A percentile compares a stretch with the other conserved stretches of the same genome.
Evolutionary conservation across 176 grass and related monocot species (phyloP).

Genomic region (Oryza meyeriana): DNA sequence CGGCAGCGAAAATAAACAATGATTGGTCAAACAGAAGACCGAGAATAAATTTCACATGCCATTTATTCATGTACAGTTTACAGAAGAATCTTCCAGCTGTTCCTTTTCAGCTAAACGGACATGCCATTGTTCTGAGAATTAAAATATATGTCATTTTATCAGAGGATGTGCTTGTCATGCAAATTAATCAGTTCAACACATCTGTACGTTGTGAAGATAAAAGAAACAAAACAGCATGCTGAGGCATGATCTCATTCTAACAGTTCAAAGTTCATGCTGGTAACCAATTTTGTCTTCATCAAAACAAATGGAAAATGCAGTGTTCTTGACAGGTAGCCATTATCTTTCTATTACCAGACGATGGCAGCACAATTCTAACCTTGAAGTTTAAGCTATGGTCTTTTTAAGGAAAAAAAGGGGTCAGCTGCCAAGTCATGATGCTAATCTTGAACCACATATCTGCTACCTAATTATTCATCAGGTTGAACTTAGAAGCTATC

Average conservation of each 20-base stretch:
- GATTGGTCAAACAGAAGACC: conserved; percentile 4
- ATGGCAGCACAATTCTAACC: background rate
- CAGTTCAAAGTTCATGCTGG: background rate
- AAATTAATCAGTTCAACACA: conserved; percentile 58
- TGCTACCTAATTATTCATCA: conserved; percentile 47
- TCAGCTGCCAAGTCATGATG: background rate
- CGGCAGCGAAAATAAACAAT: background rate
- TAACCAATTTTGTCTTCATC: background rate
- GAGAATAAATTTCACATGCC: conserved; percentile 25
- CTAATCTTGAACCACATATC: background rate
- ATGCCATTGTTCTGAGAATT: conserved; percentile 31
- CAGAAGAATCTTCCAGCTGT: conserved; percentile 42
- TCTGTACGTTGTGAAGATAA: conserved; percentile 21
- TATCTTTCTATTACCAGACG: background rate
- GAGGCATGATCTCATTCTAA: background rate
- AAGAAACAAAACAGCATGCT: background rate
- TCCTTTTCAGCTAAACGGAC: conserved; percentile 35
- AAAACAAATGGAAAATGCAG: background rate
- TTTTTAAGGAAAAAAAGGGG: background rate
- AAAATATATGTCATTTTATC: background rate
- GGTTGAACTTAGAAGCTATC: conserved; percentile 52
- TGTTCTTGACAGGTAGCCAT: background rate
- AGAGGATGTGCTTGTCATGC: background rate
- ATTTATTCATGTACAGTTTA: conserved; percentile 45
- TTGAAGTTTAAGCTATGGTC: background rate